Evolutionary conservation across 139 green algal genomes (phyloP).

Genomic region (Chlamydomonas schloesseri): DNA sequence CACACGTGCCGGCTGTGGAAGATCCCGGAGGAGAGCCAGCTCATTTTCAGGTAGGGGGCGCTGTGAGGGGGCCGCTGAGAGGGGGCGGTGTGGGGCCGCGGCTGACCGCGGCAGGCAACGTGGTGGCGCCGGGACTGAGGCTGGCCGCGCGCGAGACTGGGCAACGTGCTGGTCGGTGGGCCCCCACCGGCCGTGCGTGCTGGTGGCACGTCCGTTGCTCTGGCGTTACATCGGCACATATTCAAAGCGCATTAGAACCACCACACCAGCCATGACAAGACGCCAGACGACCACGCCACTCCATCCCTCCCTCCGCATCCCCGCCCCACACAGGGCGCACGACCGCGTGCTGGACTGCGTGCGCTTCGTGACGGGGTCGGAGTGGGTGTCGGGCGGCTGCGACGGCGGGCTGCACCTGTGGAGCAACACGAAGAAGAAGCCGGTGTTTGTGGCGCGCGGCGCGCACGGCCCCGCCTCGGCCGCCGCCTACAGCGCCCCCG

Average conservation of each 20-base stretch:
- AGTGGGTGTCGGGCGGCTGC: constrained; percentile 78
- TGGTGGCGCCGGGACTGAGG: too few relatives aligned
- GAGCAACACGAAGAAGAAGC: constrained; percentile 84
- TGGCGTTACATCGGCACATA: too few relatives aligned
- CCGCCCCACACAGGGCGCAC: constrained; percentile 44
- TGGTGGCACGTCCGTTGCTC: too few relatives aligned
- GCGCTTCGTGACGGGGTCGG: constrained; percentile 70
- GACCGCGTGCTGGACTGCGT: constrained; percentile 76
- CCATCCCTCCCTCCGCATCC: too few relatives aligned
- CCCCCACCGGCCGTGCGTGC: too few relatives aligned
- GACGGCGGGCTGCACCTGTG: constrained; percentile 70
- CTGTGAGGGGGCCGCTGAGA: too few relatives aligned
- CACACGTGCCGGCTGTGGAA: constrained; percentile 95
- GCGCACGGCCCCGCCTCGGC: constrained; percentile 29
- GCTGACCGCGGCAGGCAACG: constrained; percentile 39
- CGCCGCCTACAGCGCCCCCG: background rate
- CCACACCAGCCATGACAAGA: too few relatives aligned
- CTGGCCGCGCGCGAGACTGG: too few relatives aligned
- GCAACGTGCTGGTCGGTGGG: too few relatives aligned
- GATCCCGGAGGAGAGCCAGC: constrained; percentile 95
- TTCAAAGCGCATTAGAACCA: too few relatives aligned
- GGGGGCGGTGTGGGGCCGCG: constrained; percentile 18
- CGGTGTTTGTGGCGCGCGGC: constrained; percentile 61
- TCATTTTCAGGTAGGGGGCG: constrained; percentile 85
- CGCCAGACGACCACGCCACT: too few relatives aligned